A percentile compares a stretch with the other conserved stretches of the same genome.
Evolutionary conservation across 208 protist species (phyloP).

Genomic region (Crithidia acanthocephali): DNA sequence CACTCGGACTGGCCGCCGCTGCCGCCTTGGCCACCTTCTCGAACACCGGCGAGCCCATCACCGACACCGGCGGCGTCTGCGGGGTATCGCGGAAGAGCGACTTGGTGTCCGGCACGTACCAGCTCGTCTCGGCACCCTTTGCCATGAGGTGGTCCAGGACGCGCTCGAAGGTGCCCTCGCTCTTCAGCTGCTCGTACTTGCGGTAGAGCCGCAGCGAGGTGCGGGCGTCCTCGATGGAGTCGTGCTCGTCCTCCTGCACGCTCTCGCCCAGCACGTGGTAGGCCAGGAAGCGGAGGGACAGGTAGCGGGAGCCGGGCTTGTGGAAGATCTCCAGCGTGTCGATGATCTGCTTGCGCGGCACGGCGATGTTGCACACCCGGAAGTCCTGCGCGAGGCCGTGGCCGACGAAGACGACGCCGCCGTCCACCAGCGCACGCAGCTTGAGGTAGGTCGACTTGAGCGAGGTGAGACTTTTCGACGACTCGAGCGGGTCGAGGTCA

Average conservation of each 20-base stretch:
- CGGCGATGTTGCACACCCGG: slow-evolving; percentile 95
- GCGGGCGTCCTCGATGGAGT: slow-evolving; percentile 96
- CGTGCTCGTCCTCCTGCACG: slow-evolving; percentile 96
- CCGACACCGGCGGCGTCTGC: slow-evolving; percentile 41
- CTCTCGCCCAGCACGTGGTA: slow-evolving; percentile 94
- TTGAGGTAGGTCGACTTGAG: slow-evolving; percentile 96
- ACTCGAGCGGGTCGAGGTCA: slow-evolving; percentile 94
- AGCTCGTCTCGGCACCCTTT: slow-evolving; percentile 89
- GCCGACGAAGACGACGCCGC: slow-evolving; percentile 94
- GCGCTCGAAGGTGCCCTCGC: slow-evolving; percentile 77
- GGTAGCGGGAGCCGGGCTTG: slow-evolving; percentile 84
- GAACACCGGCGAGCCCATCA: slow-evolving; percentile 66
- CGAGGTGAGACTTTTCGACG: slow-evolving; percentile 92
- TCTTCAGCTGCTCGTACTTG: slow-evolving; percentile 78
- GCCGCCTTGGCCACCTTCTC: slow-evolving; percentile 22
- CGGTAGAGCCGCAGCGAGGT: slow-evolving; percentile 94
- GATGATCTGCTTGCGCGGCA: slow-evolving; percentile 96
- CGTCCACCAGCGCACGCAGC: slow-evolving; percentile 93
- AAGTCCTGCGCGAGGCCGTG: slow-evolving; percentile 97
- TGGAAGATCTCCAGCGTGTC: slow-evolving; percentile 97
- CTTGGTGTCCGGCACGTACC: slow-evolving; percentile 85
- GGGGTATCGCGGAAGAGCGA: slow-evolving; percentile 54
- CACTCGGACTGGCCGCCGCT: not conserved
- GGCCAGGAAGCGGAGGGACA: slow-evolving; percentile 95
- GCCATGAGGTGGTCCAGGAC: slow-evolving; percentile 85